A percentile compares a stretch with the other conserved stretches of the same genome.
Evolutionary conservation across 1,139 yeast genomes (phyloP).

Genomic region (Suhomyces bribrorum): DNA sequence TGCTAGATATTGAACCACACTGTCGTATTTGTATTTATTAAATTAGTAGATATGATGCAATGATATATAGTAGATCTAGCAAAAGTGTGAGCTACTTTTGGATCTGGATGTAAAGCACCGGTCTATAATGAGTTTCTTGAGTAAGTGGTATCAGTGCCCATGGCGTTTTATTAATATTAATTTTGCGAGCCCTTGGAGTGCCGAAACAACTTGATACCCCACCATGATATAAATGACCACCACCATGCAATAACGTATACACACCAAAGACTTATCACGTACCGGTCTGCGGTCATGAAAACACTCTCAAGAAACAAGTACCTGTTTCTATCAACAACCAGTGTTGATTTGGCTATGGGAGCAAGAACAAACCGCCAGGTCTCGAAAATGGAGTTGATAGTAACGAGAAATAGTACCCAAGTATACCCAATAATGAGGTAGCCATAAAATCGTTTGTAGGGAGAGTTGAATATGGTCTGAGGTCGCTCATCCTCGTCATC

Average conservation of each 20-base stretch:
- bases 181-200: slow-evolving; percentile 62
- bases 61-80: too few species aligned
- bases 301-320: slow-evolving; percentile 17
- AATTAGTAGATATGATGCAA: too few species aligned
- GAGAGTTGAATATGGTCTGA: slow-evolving; percentile 19
- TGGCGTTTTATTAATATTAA: too few species aligned
- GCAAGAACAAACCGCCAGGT: slow-evolving; percentile 46
- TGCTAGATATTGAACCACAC: too few species aligned
- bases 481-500: slow-evolving; percentile 15
- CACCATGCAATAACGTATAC: slow-evolving; percentile 68
- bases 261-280: slow-evolving; percentile 53
- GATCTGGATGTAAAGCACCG: too few species aligned
- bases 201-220: slow-evolving; percentile 72
- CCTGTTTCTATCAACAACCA: slow-evolving; percentile 13
- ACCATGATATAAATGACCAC: slow-evolving; percentile 77
- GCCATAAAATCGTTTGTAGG: slow-evolving; percentile 25
- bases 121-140: too few species aligned
- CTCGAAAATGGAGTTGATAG: slow-evolving; percentile 45
- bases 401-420: slow-evolving; percentile 43
- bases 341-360: slow-evolving; percentile 24
- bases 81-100: too few species aligned
- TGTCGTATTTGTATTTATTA: too few species aligned
- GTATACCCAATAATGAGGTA: slow-evolving; percentile 36
- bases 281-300: slow-evolving; percentile 40
- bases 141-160: too few species aligned